Evolutionary conservation across 2,329 filamentous ascomycete genomes (phyloP).

Genomic region (Pseudopyrenochaeta lycopersici): DNA sequence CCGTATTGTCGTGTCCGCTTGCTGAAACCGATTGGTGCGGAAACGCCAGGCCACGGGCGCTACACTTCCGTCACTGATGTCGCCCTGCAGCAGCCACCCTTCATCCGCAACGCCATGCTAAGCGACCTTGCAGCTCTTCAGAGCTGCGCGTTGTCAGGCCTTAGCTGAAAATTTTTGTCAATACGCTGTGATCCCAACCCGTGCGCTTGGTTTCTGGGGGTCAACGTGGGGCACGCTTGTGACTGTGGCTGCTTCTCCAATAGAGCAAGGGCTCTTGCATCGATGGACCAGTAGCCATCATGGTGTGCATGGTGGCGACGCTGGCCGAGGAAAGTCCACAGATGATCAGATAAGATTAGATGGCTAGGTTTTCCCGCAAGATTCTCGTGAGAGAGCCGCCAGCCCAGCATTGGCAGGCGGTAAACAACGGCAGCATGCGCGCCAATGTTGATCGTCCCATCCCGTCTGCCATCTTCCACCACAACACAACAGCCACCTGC

Average conservation of each 20-base stretch:
- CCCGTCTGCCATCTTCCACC: neutral
- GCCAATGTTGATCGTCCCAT: neutral
- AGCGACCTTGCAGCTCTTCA: neutral
- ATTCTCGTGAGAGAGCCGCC: conserved; percentile 7
- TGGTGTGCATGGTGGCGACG: neutral
- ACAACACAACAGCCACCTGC: neutral
- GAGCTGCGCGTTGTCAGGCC: neutral
- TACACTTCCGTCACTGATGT: neutral
- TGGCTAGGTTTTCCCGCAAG: conserved; percentile 5
- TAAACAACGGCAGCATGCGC: conserved; percentile 8
- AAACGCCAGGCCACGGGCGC: neutral
- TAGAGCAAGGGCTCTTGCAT: neutral
- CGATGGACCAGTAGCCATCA: neutral
- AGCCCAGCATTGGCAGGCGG: neutral
- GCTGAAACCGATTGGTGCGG: neutral
- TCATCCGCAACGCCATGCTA: neutral
- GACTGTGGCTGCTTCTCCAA: conserved; percentile 14
- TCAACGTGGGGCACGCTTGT: neutral
- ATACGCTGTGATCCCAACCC: neutral
- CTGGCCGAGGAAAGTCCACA: conserved; percentile 1
- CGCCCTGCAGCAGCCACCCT: neutral
- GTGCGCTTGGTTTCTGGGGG: neutral
- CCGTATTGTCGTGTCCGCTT: neutral
- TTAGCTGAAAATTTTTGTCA: neutral
- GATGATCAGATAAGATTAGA: conserved; percentile 27